Conservation (phyloP, 495 filamentous ascomycete genomes). For the Penicillium steckii region DNA sequence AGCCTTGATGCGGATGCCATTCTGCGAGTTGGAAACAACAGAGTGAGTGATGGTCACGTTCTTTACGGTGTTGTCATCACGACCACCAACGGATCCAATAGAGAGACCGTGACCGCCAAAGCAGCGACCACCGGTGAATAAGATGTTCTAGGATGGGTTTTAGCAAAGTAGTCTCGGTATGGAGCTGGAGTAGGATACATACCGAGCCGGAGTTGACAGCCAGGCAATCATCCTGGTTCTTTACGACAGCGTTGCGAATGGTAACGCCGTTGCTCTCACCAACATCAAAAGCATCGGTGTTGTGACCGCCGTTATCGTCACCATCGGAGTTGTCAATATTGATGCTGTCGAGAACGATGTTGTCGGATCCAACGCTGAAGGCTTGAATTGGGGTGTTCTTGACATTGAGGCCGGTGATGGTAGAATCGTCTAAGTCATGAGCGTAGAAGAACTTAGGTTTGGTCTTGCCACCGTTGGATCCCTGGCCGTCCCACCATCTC, state of each 20-base stretch:
- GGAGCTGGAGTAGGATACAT: constrained; percentile 10
- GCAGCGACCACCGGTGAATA: constrained; percentile 53
- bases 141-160: constrained; percentile 39
- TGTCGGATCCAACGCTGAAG: constrained; percentile 54
- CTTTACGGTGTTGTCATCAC: constrained; percentile 57
- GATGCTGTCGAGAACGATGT: constrained; percentile 50
- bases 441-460: constrained; percentile 61
- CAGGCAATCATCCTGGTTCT: constrained; percentile 68
- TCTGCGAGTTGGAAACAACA: constrained; percentile 51
- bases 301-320: constrained; percentile 50
- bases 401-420: constrained; percentile 45
- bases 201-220: constrained; percentile 53
- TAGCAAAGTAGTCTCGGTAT: not conserved
- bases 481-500: constrained; percentile 54
- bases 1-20: constrained; percentile 67
- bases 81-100: constrained; percentile 67
- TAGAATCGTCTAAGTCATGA: constrained; percentile 41
- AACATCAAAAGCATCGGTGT: constrained; percentile 70
- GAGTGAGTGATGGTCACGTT: constrained; percentile 55
- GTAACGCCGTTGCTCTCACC: constrained; percentile 48
- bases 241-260: constrained; percentile 53
- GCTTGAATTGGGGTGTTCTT: constrained; percentile 63
- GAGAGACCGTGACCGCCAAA: constrained; percentile 66
- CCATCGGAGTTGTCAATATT: constrained; percentile 64
- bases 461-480: constrained; percentile 53